These are phyloP conservation scores for Geotrichum macrosporum DNA, from an alignment of 1,139 yeast genomes.

Conservation along the genomic window DNA sequence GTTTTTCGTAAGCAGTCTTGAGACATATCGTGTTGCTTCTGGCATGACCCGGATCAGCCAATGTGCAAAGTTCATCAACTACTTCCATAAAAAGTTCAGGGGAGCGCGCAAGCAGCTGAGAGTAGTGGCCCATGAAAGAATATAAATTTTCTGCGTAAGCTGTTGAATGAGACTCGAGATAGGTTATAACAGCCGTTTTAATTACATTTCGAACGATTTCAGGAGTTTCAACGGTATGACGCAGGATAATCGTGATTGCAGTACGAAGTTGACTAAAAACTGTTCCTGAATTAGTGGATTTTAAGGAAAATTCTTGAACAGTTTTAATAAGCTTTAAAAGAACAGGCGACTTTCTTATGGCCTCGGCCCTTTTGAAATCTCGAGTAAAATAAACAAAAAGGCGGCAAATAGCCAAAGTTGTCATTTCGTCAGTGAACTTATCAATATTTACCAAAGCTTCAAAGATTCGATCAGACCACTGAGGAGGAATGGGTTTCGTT, in stretches of 20 bases:
- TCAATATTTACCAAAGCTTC: slow-evolving; percentile 42
- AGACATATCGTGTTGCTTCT: slow-evolving; percentile 33
- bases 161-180: slow-evolving; percentile 38
- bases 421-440: slow-evolving; percentile 43
- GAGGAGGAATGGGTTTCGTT: slow-evolving; percentile 34
- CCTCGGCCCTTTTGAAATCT: slow-evolving; percentile 41
- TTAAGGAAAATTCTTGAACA: slow-evolving; percentile 30
- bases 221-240: slow-evolving; percentile 67
- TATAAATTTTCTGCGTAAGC: slow-evolving; percentile 45
- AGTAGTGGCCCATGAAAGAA: slow-evolving; percentile 51
- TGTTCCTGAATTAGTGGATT: slow-evolving; percentile 5
- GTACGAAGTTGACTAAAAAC: slow-evolving; percentile 35
- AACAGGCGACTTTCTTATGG: slow-evolving; percentile 46
- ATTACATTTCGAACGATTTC: slow-evolving; percentile 50
- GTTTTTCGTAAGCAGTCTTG: slow-evolving; percentile 26
- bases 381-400: slow-evolving; percentile 53
- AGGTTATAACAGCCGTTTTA: slow-evolving; percentile 35
- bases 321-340: slow-evolving; percentile 36
- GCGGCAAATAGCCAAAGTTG: slow-evolving; percentile 51
- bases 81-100: slow-evolving; percentile 54
- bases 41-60: slow-evolving; percentile 29
- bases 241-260: slow-evolving; percentile 44
- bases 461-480: slow-evolving; percentile 42
- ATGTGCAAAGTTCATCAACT: slow-evolving; percentile 40
- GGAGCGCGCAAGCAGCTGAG: slow-evolving; percentile 55